A percentile compares a stretch with the other conserved stretches of the same genome.
These are phyloP conservation scores for Pyrenophora tritici-repentis DNA, from an alignment of 2,329 filamentous ascomycete genomes.

Conservation along the genomic window DNA sequence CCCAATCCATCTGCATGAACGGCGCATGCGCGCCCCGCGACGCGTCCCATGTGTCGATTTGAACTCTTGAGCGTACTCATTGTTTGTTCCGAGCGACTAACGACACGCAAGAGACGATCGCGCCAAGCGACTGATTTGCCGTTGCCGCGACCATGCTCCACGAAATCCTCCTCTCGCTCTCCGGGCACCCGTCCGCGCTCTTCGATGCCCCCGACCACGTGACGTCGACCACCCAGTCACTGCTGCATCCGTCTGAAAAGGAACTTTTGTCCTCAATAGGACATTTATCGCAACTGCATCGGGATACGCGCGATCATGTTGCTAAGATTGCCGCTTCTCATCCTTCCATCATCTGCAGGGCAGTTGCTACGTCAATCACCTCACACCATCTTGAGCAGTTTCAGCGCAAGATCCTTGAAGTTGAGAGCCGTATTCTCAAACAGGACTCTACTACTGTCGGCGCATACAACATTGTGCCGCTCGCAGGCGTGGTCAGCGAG, in stretches of 20 bases:
- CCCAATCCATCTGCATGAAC: constrained; percentile 14
- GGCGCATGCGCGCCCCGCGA: constrained; percentile 21
- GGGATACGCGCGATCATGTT: constrained; percentile 70
- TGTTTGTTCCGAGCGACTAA: constrained; percentile 32
- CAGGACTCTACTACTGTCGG: constrained; percentile 81
- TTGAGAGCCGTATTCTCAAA: constrained; percentile 77
- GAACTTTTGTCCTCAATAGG: constrained; percentile 79
- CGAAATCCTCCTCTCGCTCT: constrained; percentile 95
- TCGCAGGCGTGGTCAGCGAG: constrained; percentile 81
- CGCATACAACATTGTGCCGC: constrained; percentile 88
- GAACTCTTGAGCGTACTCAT: constrained; percentile 45
- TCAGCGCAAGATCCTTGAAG: constrained; percentile 80
- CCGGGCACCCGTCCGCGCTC: constrained; percentile 88
- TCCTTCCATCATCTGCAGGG: constrained; percentile 81
- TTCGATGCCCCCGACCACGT: constrained; percentile 61
- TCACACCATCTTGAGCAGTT: constrained; percentile 78
- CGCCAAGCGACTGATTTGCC: constrained; percentile 12
- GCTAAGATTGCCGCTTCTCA: constrained; percentile 71
- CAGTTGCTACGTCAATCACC: constrained; percentile 78
- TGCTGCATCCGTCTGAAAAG: constrained; percentile 77
- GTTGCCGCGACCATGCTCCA: constrained; percentile 75
- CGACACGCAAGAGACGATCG: constrained; percentile 18
- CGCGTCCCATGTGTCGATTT: constrained; percentile 45
- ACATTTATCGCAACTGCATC: constrained; percentile 77
- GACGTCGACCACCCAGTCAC: constrained; percentile 47